Conservation (phyloP, 306 rosid genomes). For the Trifolium repens region DNA sequence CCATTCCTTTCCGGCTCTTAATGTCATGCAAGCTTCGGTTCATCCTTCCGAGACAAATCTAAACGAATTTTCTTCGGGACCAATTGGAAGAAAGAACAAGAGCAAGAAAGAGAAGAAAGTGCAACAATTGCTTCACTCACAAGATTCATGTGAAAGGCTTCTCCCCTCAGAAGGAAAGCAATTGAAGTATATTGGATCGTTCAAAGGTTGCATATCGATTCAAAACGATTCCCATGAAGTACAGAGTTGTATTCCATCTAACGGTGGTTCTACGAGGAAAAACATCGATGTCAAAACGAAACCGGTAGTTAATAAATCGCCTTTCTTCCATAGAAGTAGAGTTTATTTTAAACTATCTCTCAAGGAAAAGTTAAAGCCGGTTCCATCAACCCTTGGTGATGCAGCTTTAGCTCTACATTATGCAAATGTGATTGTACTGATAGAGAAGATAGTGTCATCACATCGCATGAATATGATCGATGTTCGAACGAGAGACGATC, state of each 20-base stretch:
- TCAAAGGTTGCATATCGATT: conserved; percentile 54
- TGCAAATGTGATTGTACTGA: conserved; percentile 65
- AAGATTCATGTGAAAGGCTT: conserved; percentile 29
- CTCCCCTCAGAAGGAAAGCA: conserved; percentile 43
- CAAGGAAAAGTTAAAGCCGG: conserved; percentile 49
- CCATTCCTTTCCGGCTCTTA: conserved; percentile 44
- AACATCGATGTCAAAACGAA: conserved; percentile 22
- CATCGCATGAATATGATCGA: conserved; percentile 49
- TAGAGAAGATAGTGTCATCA: conserved; percentile 65
- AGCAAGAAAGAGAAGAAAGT: conserved; percentile 43
- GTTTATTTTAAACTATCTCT: conserved; percentile 55
- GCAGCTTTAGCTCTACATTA: conserved; percentile 78
- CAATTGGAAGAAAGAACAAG: conserved; percentile 27
- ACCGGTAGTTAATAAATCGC: conserved; percentile 36
- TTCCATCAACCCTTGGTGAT: conserved; percentile 65
- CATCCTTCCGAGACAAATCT: conserved; percentile 49
- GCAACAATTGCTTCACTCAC: conserved; percentile 38
- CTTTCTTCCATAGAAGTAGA: conserved; percentile 42
- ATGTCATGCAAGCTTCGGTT: conserved; percentile 35
- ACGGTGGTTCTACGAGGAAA: conserved; percentile 59
- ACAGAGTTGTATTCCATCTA: conserved; percentile 38
- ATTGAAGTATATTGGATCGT: conserved; percentile 41
- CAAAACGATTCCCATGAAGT: conserved; percentile 53
- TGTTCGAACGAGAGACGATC: conserved; percentile 56
- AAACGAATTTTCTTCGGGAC: conserved; percentile 41